phyloP scores from a whole-genome alignment of 2,329 filamentous ascomycete genomes.

The Apiospora hydei region DNA sequence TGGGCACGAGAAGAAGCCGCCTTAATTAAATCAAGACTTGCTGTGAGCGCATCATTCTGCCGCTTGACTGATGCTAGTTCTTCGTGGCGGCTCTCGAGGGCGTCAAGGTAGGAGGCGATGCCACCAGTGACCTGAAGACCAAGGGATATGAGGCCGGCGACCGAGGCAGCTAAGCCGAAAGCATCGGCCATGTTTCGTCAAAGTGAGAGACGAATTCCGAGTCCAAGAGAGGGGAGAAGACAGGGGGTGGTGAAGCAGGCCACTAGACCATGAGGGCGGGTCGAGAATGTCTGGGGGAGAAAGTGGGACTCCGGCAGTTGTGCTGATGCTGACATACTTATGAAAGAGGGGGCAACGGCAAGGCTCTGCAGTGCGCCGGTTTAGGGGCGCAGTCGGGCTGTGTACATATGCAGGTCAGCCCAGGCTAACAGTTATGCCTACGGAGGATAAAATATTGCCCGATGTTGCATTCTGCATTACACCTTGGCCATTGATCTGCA shows the following conservation, averaged over 20 bases:
- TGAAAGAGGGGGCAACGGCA: not conserved
- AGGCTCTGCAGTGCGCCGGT: not conserved
- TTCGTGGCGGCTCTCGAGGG: slow-evolving; percentile 1
- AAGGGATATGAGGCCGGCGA: slow-evolving; percentile 20
- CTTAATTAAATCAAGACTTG: slow-evolving; percentile 18
- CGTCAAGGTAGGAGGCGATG: slow-evolving; percentile 14
- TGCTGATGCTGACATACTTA: not conserved
- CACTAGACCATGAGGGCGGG: not conserved
- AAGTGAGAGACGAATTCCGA: not conserved
- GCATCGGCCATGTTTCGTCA: slow-evolving; percentile 29
- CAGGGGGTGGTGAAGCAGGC: not conserved
- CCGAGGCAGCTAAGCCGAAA: slow-evolving; percentile 29
- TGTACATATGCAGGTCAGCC: not conserved
- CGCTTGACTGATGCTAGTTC: slow-evolving; percentile 1
- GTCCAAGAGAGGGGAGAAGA: not conserved
- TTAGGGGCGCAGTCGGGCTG: not conserved
- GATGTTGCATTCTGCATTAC: no score
- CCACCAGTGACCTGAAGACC: slow-evolving; percentile 18
- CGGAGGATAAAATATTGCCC: no score
- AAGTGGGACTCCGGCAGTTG: no score
- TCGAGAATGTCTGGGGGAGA: not conserved
- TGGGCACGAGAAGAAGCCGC: not conserved
- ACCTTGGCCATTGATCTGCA: no score
- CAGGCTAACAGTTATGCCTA: not conserved
- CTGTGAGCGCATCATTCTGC: slow-evolving; percentile 18